Percentiles rank a stretch among this genome's conserved stretches.
These are phyloP conservation scores for Entomortierella lignicola DNA, from an alignment of 192 early-diverging fungal genomes.

Conservation along the genomic window DNA sequence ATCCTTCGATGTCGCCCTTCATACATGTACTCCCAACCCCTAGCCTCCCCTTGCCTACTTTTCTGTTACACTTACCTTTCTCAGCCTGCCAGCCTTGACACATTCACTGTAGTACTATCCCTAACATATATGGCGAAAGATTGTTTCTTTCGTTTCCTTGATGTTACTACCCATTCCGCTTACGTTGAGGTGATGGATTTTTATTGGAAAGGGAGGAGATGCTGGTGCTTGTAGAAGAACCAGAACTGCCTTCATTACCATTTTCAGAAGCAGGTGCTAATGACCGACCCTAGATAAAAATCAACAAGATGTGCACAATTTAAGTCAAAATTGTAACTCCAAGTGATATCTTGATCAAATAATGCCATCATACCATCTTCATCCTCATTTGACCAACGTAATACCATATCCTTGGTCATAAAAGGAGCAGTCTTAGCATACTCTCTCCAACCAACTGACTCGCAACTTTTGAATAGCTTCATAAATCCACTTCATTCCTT, in stretches of 20 bases:
- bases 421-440: background rate
- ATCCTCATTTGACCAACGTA: slow-evolving; percentile 1
- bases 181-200: background rate
- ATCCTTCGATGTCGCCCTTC: too few relatives aligned
- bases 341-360: background rate
- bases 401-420: background rate
- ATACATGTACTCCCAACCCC: too few relatives aligned
- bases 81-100: too few relatives aligned
- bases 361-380: background rate
- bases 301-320: too few relatives aligned
- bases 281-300: too few relatives aligned
- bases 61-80: too few relatives aligned
- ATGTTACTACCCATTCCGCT: background rate
- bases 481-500: slow-evolving; percentile 2
- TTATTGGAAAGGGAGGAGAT: background rate
- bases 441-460: background rate
- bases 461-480: background rate
- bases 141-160: background rate
- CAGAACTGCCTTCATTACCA: too few relatives aligned
- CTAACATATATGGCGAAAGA: background rate
- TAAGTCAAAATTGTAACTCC: too few relatives aligned
- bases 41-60: too few relatives aligned
- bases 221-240: too few relatives aligned
- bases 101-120: background rate
- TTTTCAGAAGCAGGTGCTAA: too few relatives aligned